Base-by-base conservation (phyloP, 805 yeast genomes). In the Teunomyces tritomae region DNA sequence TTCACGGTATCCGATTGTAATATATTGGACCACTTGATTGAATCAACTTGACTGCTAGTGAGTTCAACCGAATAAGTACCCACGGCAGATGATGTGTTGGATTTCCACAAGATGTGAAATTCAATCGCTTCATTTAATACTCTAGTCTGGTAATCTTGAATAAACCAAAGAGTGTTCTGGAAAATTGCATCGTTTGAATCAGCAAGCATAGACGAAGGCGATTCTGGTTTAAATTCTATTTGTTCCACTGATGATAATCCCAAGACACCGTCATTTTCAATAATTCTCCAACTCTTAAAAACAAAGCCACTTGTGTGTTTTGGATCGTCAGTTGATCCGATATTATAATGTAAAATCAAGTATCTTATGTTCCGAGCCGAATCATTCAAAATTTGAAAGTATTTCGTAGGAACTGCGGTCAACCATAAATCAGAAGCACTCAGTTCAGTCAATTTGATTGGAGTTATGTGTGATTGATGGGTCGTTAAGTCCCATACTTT, bases 401-500 rank as follows among this genome's bases (percentile, higher is more conserved):
- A 64, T 46, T 64, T 68, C 7, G 58, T 52, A 5, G 74, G 70
- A 16, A 63, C 55, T 8, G 64, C 50, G 14, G 64, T 61, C 16
- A 69, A 51, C 69, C 71, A 65, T 8, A 56, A 40, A 8, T 53
- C 44, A 8, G 52, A 40, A 28, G 44, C 50, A 20, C 50, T 43
- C 34, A 61, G 45, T 6, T 51, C 46, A 3, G 50, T 44, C 39
- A 65, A 48, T 16, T 50, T 45, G 3, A 59, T 48, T 5, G 63
- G 53, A 13, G 39, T n/a, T 10, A 44, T 46, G 0, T 51, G 44
- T 24, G 60, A 61, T 44, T 58, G 65, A 42, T 70, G 74, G 2
- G 70, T 55, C 0, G 58, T 51, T 3, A 84, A 56, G 27, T 81
- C 75, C 91, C 94, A 88, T 16, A 86, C 53, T 51, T 81, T 78